These are phyloP conservation scores for Fraxinus paxiana DNA, from an alignment of 305 asterid genomes.

Conservation along the genomic window DNA sequence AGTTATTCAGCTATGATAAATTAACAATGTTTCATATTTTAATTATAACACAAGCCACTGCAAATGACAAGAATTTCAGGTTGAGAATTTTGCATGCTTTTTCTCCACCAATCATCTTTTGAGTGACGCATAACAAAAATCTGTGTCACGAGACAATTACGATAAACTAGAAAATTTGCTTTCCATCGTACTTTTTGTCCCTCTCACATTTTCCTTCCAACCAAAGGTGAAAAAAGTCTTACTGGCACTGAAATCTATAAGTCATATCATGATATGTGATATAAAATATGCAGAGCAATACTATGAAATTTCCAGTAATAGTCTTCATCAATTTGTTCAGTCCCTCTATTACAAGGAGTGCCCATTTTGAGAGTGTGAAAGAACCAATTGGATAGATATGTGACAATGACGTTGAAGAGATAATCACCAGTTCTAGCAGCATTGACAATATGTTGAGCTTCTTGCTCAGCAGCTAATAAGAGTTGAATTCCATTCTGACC, in stretches of 20 bases:
- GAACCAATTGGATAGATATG: conserved; percentile 8
- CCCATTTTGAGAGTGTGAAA: neutral
- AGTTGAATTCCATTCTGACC: conserved; percentile 64
- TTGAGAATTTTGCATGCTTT: neutral
- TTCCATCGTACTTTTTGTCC: neutral
- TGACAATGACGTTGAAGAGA: neutral
- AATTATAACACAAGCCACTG: neutral
- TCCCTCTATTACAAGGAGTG: neutral
- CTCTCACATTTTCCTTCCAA: neutral
- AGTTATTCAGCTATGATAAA: neutral
- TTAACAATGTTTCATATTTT: neutral
- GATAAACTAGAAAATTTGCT: neutral
- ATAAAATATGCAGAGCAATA: neutral
- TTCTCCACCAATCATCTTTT: neutral
- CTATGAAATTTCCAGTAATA: neutral
- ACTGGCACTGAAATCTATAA: neutral
- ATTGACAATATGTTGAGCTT: conserved; percentile 1
- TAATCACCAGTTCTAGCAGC: conserved; percentile 13
- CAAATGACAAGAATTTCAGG: neutral
- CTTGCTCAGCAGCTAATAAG: conserved; percentile 62
- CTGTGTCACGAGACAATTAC: neutral
- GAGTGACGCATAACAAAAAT: neutral
- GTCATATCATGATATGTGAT: neutral
- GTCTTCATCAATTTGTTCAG: neutral
- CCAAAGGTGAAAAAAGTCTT: neutral